A percentile compares a stretch with the other conserved stretches of the same genome.
These are phyloP conservation scores for Saksenaea vasiformis DNA, from an alignment of 371 early-diverging fungal genomes.

Conservation along the genomic window DNA sequence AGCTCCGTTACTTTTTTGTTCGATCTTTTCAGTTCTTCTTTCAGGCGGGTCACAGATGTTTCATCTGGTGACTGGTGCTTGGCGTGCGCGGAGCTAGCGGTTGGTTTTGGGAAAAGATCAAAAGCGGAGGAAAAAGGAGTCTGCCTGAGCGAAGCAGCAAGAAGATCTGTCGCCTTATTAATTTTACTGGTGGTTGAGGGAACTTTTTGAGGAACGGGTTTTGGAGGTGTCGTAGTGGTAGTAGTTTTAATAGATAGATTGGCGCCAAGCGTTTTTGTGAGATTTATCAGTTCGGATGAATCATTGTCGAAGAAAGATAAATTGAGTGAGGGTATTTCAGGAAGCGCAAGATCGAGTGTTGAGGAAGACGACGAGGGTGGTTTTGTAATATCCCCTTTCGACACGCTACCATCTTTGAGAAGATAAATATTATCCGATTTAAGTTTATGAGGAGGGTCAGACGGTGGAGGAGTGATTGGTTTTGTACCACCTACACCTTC, in stretches of 20 bases:
- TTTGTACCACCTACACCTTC: constrained; percentile 11
- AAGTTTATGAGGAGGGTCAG: constrained; percentile 2
- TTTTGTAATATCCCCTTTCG: constrained; percentile 15
- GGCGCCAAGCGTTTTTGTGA: constrained; percentile 40
- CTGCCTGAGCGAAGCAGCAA: constrained; percentile 13
- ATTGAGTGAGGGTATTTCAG: constrained; percentile 24
- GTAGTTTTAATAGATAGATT: constrained; percentile 16
- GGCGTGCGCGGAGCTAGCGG: constrained; percentile 13
- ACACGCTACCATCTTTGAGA: constrained; percentile 10
- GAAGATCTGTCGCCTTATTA: constrained; percentile 20
- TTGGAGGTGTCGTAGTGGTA: not conserved
- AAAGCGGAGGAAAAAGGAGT: constrained; percentile 3
- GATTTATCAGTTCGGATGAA: constrained; percentile 31
- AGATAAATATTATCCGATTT: constrained; percentile 15
- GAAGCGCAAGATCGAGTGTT: not conserved
- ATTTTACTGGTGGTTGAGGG: constrained; percentile 15
- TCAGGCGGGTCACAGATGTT: constrained; percentile 17
- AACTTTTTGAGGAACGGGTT: not conserved
- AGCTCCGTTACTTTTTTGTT: constrained; percentile 24
- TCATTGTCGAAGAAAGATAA: constrained; percentile 47
- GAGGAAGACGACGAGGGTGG: not conserved
- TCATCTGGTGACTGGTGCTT: constrained; percentile 7
- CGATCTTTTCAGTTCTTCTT: constrained; percentile 29
- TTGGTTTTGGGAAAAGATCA: constrained; percentile 22
- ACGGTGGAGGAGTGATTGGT: constrained; percentile 13